A percentile compares a stretch with the other conserved stretches of the same genome.
These are phyloP conservation scores for Lichenothelia convexa DNA, from an alignment of 495 filamentous ascomycete genomes.

Conservation along the genomic window DNA sequence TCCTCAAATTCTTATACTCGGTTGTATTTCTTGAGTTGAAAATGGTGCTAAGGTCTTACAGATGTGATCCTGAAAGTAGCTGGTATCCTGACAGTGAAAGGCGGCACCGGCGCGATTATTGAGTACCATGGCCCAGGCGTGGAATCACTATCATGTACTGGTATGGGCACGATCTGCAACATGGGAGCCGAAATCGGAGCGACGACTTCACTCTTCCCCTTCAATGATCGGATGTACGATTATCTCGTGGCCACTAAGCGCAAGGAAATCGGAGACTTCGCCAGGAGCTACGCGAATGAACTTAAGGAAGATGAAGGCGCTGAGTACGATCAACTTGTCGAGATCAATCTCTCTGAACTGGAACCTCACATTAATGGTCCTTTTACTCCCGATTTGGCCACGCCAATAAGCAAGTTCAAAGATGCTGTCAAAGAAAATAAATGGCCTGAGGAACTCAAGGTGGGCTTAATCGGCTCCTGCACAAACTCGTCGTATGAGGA, in stretches of 20 bases:
- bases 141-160: constrained; percentile 45
- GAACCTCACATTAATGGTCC: constrained; percentile 98
- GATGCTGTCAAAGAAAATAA: constrained; percentile 82
- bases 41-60: constrained; percentile 17
- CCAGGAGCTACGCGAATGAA: constrained; percentile 66
- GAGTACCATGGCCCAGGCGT: constrained; percentile 88
- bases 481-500: constrained; percentile 99
- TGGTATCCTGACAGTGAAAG: constrained; percentile 93
- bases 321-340: constrained; percentile 90
- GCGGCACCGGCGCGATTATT: constrained; percentile 90
- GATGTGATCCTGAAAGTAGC: constrained; percentile 98
- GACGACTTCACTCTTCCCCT: constrained; percentile 96
- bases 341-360: constrained; percentile 85
- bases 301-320: constrained; percentile 83
- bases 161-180: constrained; percentile 44
- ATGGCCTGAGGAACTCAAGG: constrained; percentile 96
- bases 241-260: constrained; percentile 91
- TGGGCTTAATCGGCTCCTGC: constrained; percentile 93
- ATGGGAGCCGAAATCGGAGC: constrained; percentile 86
- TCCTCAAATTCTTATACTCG: no score
- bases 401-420: constrained; percentile 93
- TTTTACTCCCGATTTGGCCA: constrained; percentile 98
- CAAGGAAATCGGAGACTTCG: constrained; percentile 72
- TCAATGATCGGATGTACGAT: constrained; percentile 94
- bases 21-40: background rate